Evolutionary conservation across 2,329 filamentous ascomycete species (phyloP).

Genomic region (Purpureocillium lavendulum): DNA sequence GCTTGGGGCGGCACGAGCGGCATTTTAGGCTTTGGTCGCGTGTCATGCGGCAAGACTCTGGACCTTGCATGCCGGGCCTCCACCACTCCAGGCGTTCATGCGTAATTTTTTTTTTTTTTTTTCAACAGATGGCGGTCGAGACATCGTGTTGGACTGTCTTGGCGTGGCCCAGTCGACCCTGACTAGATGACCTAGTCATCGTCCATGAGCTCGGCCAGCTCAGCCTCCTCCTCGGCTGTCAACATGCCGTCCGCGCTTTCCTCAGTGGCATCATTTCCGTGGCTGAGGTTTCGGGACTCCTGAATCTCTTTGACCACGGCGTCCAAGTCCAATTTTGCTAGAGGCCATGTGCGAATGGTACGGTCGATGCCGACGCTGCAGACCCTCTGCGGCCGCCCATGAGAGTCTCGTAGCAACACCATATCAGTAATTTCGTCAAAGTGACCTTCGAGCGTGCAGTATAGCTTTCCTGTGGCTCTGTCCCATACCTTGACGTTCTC

Average conservation of each 20-base stretch:
- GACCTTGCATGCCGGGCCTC: no score
- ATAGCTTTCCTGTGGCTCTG: conserved; percentile 59
- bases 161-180: no score
- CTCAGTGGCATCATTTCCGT: conserved; percentile 35
- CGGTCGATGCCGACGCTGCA: conserved; percentile 86
- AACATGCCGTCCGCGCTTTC: conserved; percentile 43
- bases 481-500: conserved; percentile 93
- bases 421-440: conserved; percentile 89
- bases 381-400: conserved; percentile 36
- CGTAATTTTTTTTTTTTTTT: no score
- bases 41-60: no score
- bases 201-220: conserved; percentile 85
- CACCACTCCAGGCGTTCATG: no score
- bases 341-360: conserved; percentile 76
- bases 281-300: conserved; percentile 35
- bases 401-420: conserved; percentile 43
- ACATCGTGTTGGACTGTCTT: no score
- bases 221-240: conserved; percentile 86
- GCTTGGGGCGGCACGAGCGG: no score
- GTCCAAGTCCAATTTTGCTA: conserved; percentile 53
- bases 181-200: conserved; percentile 39
- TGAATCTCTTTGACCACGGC: conserved; percentile 35
- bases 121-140: no score
- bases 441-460: conserved; percentile 72
- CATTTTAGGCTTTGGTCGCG: no score